phyloP scores from a whole-genome alignment of 2,329 filamentous ascomycete species.

The Paraphaeosphaeria sporulosa region DNA sequence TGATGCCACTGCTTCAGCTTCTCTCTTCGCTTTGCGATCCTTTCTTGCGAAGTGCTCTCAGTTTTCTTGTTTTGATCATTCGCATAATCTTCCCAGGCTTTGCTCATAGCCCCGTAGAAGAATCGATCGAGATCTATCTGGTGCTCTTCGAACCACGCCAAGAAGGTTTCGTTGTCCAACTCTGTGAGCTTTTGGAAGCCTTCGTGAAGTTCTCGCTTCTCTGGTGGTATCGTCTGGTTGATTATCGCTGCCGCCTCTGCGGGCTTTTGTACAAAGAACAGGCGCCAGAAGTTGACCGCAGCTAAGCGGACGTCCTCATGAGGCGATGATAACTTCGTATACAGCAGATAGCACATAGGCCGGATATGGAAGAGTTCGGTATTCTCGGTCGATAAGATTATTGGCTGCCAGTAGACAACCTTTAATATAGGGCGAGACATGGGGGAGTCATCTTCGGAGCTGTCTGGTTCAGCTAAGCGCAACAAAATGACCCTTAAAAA shows the following conservation, averaged over 20 bases:
- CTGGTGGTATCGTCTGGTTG: conserved; percentile 71
- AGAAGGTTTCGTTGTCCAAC: conserved; percentile 86
- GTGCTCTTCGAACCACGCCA: conserved; percentile 87
- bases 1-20: conserved; percentile 80
- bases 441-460: conserved; percentile 67
- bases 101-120: conserved; percentile 83
- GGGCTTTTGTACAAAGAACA: conserved; percentile 92
- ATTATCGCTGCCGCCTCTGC: conserved; percentile 79
- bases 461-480: conserved; percentile 82
- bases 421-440: conserved; percentile 79
- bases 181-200: conserved; percentile 87
- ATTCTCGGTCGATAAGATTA: conserved; percentile 80
- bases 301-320: conserved; percentile 73
- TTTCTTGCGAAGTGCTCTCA: conserved; percentile 73
- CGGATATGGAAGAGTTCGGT: conserved; percentile 82
- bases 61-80: conserved; percentile 80
- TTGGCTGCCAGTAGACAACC: conserved; percentile 94
- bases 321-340: conserved; percentile 81
- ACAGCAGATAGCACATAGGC: conserved; percentile 91
- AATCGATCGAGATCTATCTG: conserved; percentile 78
- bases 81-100: conserved; percentile 89
- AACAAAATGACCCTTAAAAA: conserved; percentile 83
- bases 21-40: conserved; percentile 80
- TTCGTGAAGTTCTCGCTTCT: conserved; percentile 74
- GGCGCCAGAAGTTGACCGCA: conserved; percentile 86